These are phyloP conservation scores for Camelina hispida DNA, from an alignment of 345 rosid species.

Conservation along the genomic window DNA sequence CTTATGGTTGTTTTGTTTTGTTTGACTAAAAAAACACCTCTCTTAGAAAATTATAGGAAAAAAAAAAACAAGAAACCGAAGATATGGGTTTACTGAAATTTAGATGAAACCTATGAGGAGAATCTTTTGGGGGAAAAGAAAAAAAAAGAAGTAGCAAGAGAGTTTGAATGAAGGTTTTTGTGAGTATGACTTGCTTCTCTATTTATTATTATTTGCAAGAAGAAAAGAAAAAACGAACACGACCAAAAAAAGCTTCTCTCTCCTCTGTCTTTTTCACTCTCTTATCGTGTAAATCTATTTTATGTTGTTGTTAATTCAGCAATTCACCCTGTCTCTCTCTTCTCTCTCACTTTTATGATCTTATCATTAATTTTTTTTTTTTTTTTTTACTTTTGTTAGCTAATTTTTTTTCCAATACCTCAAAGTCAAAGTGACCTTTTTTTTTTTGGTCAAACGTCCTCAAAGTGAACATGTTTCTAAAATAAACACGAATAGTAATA, in stretches of 20 bases:
- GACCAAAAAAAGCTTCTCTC: slow-evolving; percentile 28
- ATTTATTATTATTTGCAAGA: slow-evolving; percentile 27
- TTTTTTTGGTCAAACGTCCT: background rate
- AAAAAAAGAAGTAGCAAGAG: background rate
- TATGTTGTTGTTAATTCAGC: background rate
- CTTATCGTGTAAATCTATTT: slow-evolving; percentile 19
- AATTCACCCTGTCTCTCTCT: background rate
- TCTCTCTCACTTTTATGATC: background rate
- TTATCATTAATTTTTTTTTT: background rate
- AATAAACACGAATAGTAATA: no score
- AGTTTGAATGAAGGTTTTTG: slow-evolving; percentile 10
- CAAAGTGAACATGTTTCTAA: background rate
- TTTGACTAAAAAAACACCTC: background rate
- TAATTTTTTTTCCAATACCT: background rate
- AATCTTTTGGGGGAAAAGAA: background rate
- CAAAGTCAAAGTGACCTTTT: no score
- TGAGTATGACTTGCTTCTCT: slow-evolving; percentile 27
- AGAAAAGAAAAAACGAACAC: background rate
- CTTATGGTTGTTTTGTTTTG: background rate
- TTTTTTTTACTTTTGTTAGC: background rate
- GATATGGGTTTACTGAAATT: background rate
- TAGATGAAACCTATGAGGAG: background rate
- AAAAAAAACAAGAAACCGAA: background rate
- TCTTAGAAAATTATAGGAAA: background rate
- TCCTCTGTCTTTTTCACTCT: background rate